phyloP scores from a whole-genome alignment of 1,284 basidiomycete genomes.

The Moesziomyces antarcticus region DNA sequence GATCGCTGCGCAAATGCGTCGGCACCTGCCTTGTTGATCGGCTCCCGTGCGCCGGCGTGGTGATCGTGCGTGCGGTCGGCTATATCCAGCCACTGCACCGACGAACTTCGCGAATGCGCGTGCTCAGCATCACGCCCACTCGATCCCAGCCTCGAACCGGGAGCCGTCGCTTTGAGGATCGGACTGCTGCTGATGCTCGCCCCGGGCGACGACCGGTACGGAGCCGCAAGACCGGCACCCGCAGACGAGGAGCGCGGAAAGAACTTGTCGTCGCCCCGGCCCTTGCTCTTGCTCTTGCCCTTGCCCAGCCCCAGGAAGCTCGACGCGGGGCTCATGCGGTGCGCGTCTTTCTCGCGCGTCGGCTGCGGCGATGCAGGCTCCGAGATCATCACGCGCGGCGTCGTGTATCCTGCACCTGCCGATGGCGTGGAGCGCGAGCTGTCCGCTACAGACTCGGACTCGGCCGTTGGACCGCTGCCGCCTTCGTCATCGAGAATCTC shows the following conservation, averaged over 20 bases:
- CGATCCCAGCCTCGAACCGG: slow-evolving; percentile 8
- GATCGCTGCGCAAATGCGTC: slow-evolving; percentile 26
- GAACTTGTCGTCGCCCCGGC: slow-evolving; percentile 28
- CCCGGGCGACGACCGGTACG: slow-evolving; percentile 9
- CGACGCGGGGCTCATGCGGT: slow-evolving; percentile 16
- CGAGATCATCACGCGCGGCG: slow-evolving; percentile 41
- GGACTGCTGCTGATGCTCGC: slow-evolving; percentile 16
- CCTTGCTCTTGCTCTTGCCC: slow-evolving; percentile 7
- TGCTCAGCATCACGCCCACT: slow-evolving; percentile 3
- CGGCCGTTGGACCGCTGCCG: background rate
- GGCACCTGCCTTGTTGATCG: slow-evolving; percentile 29
- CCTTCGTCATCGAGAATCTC: slow-evolving; percentile 9
- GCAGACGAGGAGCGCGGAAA: slow-evolving; percentile 48
- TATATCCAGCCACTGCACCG: slow-evolving; percentile 54
- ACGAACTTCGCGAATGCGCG: slow-evolving; percentile 15
- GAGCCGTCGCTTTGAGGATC: slow-evolving; percentile 22
- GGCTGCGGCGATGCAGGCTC: slow-evolving; percentile 22
- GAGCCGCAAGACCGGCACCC: slow-evolving; percentile 34
- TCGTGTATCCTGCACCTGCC: slow-evolving; percentile 11
- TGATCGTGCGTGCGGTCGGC: slow-evolving; percentile 30
- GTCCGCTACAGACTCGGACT: background rate
- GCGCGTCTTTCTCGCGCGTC: slow-evolving; percentile 10
- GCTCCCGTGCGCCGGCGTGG: background rate
- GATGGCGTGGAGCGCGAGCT: slow-evolving; percentile 1
- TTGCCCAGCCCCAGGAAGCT: slow-evolving; percentile 21